Evolutionary conservation across 345 rosid genomes (phyloP), one percentile per base, ranked within the genome.

Genomic region (Carallia brachiata): DNA sequence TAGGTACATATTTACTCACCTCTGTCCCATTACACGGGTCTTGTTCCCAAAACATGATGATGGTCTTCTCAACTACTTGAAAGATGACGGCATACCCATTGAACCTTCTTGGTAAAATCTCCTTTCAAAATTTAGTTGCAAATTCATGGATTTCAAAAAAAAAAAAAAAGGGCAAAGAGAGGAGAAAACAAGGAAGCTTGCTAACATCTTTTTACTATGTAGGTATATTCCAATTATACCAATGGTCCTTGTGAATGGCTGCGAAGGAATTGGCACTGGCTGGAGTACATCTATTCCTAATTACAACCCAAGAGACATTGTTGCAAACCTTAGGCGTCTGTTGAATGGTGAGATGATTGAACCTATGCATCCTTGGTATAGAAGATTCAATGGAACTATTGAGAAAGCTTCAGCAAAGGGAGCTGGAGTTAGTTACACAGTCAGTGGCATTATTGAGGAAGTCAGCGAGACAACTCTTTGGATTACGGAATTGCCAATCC

Each of bases 221-320:
- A 96, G 99, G 99, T 96, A 90, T 81, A 79, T 89, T 77, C 99
- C 99, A 28, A 71, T 90, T 61, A 87, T 96, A 69, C 99, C 99
- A 36, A 80, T 77, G 66, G 95, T 88, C 59, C 95, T 96, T 6
- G 97, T 96, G 62, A 96, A 96, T 74, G 99, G 99, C 17, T 84
- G 89, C 80, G 99, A 96, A 77, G 99, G 99, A 75, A 96, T 96
- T 66, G 99, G 99, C 66, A 96, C 99, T 6, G 99, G 98, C n/a
- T 96, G 99, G 99, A 92, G 98, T 73, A 78, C 98, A 52, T 89
- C 63, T 68, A 68, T 92, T 36, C 99, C 98, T 9, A 96, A 96
- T 75, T 92, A 85, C 59, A 92, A 90, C 77, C 98, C 99, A 27
- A 84, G 96, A 81, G 98, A 96, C 30, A 82, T 96, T 36, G 79